phyloP scores from a whole-genome alignment of 495 filamentous ascomycete species.

The Neurospora tetrasperma region DNA sequence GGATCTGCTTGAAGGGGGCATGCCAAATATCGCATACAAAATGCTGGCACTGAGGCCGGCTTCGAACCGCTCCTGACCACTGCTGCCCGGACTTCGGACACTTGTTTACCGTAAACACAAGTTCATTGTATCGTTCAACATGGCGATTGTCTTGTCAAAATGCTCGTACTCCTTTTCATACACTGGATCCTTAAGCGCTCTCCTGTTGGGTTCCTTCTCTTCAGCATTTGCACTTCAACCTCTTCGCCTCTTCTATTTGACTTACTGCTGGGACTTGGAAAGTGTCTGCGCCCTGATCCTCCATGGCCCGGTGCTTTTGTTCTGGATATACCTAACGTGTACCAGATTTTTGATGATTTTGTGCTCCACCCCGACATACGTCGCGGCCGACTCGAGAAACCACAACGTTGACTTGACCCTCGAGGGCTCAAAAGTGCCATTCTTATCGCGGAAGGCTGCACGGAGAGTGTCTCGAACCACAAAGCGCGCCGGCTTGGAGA shows the following conservation, averaged over 20 bases:
- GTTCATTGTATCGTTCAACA: slow-evolving; percentile 62
- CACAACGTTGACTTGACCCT: slow-evolving; percentile 62
- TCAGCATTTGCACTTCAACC: neutral
- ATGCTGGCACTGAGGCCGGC: neutral
- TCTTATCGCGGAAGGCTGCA: slow-evolving; percentile 54
- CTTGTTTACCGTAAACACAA: slow-evolving; percentile 51
- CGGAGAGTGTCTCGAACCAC: slow-evolving; percentile 55
- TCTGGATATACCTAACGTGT: slow-evolving; percentile 38
- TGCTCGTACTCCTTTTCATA: slow-evolving; percentile 35
- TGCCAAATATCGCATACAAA: neutral
- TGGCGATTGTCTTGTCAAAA: slow-evolving; percentile 55
- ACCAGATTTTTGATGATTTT: slow-evolving; percentile 67
- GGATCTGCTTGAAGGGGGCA: neutral
- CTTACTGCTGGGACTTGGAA: slow-evolving; percentile 3
- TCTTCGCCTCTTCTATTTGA: neutral
- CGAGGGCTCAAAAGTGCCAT: slow-evolving; percentile 44
- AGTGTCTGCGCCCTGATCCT: neutral
- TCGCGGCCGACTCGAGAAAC: slow-evolving; percentile 64
- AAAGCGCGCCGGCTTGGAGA: slow-evolving; percentile 65
- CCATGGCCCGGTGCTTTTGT: neutral
- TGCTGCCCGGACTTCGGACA: slow-evolving; percentile 10
- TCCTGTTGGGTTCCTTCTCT: neutral
- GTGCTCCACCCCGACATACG: slow-evolving; percentile 64
- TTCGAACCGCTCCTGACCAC: neutral
- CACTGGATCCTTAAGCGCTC: neutral